Percentiles rank a stretch among this genome's conserved stretches.
These are phyloP conservation scores for Yamadazyma atmosphaerica DNA, from an alignment of 1,139 yeast genomes.

Conservation along the genomic window DNA sequence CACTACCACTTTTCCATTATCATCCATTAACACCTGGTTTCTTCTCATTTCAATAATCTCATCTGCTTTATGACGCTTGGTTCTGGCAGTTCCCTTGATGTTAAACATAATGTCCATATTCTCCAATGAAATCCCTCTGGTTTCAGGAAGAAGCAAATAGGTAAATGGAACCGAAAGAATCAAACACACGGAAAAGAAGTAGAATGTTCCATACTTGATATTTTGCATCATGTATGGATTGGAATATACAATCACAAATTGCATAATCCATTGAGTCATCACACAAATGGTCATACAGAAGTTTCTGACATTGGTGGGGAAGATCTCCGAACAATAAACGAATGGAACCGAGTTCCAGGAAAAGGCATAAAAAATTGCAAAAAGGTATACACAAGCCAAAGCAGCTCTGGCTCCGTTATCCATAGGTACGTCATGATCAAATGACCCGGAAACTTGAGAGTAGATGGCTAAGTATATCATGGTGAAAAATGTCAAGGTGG, in stretches of 20 bases:
- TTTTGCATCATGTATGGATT: slow-evolving; percentile 40
- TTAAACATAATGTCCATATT: slow-evolving; percentile 45
- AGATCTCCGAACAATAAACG: slow-evolving; percentile 46
- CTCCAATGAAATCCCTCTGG: slow-evolving; percentile 44
- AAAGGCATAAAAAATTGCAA: slow-evolving; percentile 43
- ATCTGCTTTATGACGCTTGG: slow-evolving; percentile 8
- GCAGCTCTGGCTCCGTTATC: slow-evolving; percentile 51
- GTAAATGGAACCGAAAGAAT: slow-evolving; percentile 37
- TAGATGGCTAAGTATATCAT: slow-evolving; percentile 48
- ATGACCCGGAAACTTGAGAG: slow-evolving; percentile 38
- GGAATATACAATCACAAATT: slow-evolving; percentile 45
- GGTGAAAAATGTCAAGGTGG: slow-evolving; percentile 37
- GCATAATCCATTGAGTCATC: slow-evolving; percentile 46
- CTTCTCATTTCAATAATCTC: slow-evolving; percentile 11
- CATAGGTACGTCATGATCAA: slow-evolving; percentile 27
- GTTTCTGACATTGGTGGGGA: slow-evolving; percentile 39
- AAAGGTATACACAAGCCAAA: slow-evolving; percentile 43
- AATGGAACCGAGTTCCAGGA: slow-evolving; percentile 17
- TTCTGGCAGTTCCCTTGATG: slow-evolving; percentile 21
- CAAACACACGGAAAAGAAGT: slow-evolving; percentile 41
- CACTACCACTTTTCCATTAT: slow-evolving; percentile 8
- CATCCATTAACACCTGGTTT: slow-evolving; percentile 7
- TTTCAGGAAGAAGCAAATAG: slow-evolving; percentile 39
- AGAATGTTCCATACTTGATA: slow-evolving; percentile 43
- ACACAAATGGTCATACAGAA: slow-evolving; percentile 43